phyloP scores from a whole-genome alignment of 2,329 filamentous ascomycete species.

The Coniochaeta sp. region DNA sequence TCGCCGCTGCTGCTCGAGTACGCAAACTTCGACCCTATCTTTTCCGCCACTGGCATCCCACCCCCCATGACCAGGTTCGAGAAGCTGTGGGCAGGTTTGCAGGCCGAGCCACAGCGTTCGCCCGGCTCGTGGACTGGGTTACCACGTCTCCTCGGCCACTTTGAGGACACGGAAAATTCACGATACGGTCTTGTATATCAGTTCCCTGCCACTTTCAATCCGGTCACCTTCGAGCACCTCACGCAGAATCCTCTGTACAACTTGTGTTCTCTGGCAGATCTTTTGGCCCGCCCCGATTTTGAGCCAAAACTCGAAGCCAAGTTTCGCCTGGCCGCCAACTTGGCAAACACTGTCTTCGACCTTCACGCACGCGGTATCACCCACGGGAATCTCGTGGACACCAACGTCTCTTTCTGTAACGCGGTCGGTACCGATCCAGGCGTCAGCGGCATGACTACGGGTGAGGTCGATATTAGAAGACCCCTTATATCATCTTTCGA shows the following conservation, averaged over 20 bases:
- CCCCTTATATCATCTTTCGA: conserved; percentile 70
- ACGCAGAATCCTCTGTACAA: conserved; percentile 43
- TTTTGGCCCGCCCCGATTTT: conserved; percentile 42
- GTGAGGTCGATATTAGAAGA: conserved; percentile 55
- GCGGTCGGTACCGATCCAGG: conserved; percentile 31
- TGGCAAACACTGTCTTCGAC: conserved; percentile 66
- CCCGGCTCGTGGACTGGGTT: conserved; percentile 54
- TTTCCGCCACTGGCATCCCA: conserved; percentile 54
- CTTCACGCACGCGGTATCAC: conserved; percentile 62
- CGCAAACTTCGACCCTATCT: conserved; percentile 56
- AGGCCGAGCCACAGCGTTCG: conserved; percentile 42
- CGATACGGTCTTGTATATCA: conserved; percentile 70
- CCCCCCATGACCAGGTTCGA: conserved; percentile 59
- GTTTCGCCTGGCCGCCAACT: conserved; percentile 66
- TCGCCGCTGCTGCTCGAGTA: conserved; percentile 64
- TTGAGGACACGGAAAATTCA: conserved; percentile 64
- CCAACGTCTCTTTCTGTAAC: conserved; percentile 60
- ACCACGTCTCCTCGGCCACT: conserved; percentile 59
- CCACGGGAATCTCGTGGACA: conserved; percentile 63
- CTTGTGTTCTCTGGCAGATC: conserved; percentile 45
- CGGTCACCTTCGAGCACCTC: conserved; percentile 44
- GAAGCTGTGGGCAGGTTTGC: conserved; percentile 52
- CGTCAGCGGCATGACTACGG: conserved; percentile 26
- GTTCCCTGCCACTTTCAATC: conserved; percentile 58
- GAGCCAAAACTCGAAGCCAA: conserved; percentile 68